These are phyloP conservation scores for Populus deltoides DNA, from an alignment of 345 rosid species.

Conservation along the genomic window DNA sequence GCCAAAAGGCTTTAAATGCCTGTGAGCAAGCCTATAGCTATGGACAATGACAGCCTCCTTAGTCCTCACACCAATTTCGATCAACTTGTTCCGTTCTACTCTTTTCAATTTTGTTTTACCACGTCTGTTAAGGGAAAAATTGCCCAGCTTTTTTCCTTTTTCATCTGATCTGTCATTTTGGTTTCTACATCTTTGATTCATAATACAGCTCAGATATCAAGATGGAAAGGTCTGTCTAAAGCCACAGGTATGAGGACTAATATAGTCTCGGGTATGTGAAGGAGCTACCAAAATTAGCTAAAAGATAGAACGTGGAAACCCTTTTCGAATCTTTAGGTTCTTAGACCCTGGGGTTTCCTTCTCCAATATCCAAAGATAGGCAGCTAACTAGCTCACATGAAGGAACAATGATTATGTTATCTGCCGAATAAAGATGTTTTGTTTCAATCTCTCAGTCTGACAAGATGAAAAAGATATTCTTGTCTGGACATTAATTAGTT, in stretches of 20 bases:
- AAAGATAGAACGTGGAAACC: neutral
- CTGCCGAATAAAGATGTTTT: neutral
- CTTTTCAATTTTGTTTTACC: neutral
- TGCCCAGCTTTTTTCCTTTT: neutral
- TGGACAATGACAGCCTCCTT: slow-evolving; percentile 15
- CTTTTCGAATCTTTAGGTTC: neutral
- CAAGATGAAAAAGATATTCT: neutral
- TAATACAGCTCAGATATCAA: neutral
- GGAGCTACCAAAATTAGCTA: neutral
- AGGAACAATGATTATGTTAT: neutral
- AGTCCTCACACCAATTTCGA: slow-evolving; percentile 18
- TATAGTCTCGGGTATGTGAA: neutral
- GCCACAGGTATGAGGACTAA: neutral
- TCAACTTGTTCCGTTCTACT: neutral
- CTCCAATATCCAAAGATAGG: neutral
- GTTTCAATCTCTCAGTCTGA: neutral
- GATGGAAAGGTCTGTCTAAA: neutral
- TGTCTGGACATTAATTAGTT: neutral
- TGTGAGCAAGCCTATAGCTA: neutral
- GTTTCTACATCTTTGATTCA: neutral
- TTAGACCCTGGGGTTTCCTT: neutral
- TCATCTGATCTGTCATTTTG: slow-evolving; percentile 7
- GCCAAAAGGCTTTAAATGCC: slow-evolving; percentile 25
- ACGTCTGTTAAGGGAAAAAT: neutral
- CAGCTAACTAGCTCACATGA: neutral